Base-by-base conservation (phyloP, 495 filamentous ascomycete species). In the Aspergillus conjunctus region DNA sequence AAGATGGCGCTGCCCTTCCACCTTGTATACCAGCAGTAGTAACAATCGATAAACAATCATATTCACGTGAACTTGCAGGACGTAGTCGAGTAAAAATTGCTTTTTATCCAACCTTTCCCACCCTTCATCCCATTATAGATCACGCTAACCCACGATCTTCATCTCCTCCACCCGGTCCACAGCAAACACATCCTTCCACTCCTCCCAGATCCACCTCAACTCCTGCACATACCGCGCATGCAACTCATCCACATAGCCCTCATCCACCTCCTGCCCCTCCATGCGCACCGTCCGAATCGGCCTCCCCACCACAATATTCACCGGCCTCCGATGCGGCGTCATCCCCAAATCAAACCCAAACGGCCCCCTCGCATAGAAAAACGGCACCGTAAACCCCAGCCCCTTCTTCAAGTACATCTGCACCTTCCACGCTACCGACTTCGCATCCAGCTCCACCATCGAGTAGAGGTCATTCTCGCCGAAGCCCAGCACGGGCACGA, bases 161-260 rank as follows among this genome's bases (percentile, higher is more conserved):
- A 14, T 44, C 33, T 45, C 54, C n/a, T n/a, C n/a, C n/a, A n/a
- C n/a, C n/a, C n/a, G n/a, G n/a, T n/a, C n/a, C n/a, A n/a, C n/a
- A n/a, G n/a, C n/a, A n/a, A n/a, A n/a, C n/a, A n/a, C n/a, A 11
- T 32, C 54, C 39, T n/a, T 45, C 39, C 18, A 12, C 20, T 31
- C 39, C 41, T 39, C 56, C 41, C 51, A 59, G 3, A 43, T 31
- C 5, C 48, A 45, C 56, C 33, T 51, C 56, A 45, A 59, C 18
- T 51, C 46, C 11, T 43, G 30, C 56, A 45, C 51, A 48, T 51
- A 8, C 56, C 46, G 26, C 45, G n/a, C n/a, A n/a, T 37, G 20
- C 56, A 59, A 43, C 56, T 59, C 56, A 7, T 39, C 46, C 31
- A 59, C 48, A 59, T 59, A 59, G 12, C 17, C n/a, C 32, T 51